A percentile compares a stretch with the other conserved stretches of the same genome.
Conservation (phyloP, 768 basidiomycete genomes). For the Termitomyces titanicus region DNA sequence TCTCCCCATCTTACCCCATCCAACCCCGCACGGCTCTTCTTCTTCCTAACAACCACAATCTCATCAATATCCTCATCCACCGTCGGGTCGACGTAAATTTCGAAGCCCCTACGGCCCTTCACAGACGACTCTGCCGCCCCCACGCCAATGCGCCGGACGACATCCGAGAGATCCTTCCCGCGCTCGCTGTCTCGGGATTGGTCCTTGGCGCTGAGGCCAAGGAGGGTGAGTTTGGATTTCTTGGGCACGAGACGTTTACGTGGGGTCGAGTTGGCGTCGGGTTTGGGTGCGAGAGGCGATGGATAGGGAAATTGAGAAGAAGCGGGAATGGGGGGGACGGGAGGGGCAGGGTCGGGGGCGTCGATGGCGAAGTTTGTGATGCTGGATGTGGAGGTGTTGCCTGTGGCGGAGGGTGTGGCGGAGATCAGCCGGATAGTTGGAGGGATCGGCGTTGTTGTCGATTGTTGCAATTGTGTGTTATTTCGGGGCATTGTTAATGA, state of each 20-base stretch:
- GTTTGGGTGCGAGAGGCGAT: constrained; percentile 24
- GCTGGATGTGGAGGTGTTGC: constrained; percentile 33
- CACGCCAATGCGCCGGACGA: constrained; percentile 45
- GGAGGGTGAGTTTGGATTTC: constrained; percentile 53
- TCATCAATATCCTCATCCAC: constrained; percentile 66
- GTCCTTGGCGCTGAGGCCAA: not conserved
- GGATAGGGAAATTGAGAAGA: no score
- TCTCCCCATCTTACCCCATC: constrained; percentile 45
- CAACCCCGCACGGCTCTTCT: constrained; percentile 59
- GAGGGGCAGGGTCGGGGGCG: constrained; percentile 19
- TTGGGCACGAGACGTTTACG: constrained; percentile 62
- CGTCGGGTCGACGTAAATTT: constrained; percentile 67
- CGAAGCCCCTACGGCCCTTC: constrained; percentile 41
- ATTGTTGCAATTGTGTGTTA: constrained; percentile 3
- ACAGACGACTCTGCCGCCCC: constrained; percentile 20
- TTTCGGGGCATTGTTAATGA: not conserved
- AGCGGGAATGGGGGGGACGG: constrained; percentile 9
- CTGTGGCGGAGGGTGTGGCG: constrained; percentile 58
- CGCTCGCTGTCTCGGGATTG: constrained; percentile 28
- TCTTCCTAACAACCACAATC: constrained; percentile 73
- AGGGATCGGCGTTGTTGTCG: constrained; percentile 18
- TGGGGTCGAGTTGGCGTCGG: constrained; percentile 19
- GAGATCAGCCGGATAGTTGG: constrained; percentile 71
- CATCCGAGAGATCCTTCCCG: constrained; percentile 56
- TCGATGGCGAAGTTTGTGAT: constrained; percentile 31